Percentiles rank a stretch among this genome's conserved stretches.
Evolutionary conservation across 805 yeast species (phyloP).

Genomic region (Saccharomyces kudriavzevii): DNA sequence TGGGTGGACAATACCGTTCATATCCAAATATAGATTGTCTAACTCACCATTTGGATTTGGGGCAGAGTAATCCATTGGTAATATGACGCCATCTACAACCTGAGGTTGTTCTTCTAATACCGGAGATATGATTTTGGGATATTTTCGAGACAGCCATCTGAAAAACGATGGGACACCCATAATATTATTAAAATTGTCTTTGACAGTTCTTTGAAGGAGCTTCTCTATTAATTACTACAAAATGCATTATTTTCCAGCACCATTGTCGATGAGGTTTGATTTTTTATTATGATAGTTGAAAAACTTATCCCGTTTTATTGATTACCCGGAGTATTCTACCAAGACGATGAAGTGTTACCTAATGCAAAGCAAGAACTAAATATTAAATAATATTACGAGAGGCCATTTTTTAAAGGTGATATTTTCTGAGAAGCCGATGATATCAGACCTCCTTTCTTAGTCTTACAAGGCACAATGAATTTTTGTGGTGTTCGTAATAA

Average conservation of each 20-base stretch:
- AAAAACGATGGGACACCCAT: conserved; percentile 98
- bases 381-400: too few relatives aligned
- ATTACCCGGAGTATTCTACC: neutral
- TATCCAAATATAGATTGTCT: conserved; percentile 87
- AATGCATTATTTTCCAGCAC: neutral
- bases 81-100: conserved; percentile 49
- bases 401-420: too few relatives aligned
- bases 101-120: conserved; percentile 68
- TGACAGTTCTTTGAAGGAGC: neutral
- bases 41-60: conserved; percentile 94
- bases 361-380: neutral
- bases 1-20: conserved; percentile 99
- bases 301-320: neutral
- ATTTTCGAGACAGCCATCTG: conserved; percentile 89
- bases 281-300: neutral
- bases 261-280: neutral
- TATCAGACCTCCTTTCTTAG: too few relatives aligned
- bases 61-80: conserved; percentile 59
- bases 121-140: conserved; percentile 89
- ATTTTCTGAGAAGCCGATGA: too few relatives aligned
- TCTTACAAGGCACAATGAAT: too few relatives aligned
- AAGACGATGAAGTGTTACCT: neutral
- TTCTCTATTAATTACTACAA: neutral
- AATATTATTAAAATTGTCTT: neutral
- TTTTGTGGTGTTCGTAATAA: too few relatives aligned